Base-by-base conservation (phyloP, 306 rosid species). In the Hylodesmum podocarpum region DNA sequence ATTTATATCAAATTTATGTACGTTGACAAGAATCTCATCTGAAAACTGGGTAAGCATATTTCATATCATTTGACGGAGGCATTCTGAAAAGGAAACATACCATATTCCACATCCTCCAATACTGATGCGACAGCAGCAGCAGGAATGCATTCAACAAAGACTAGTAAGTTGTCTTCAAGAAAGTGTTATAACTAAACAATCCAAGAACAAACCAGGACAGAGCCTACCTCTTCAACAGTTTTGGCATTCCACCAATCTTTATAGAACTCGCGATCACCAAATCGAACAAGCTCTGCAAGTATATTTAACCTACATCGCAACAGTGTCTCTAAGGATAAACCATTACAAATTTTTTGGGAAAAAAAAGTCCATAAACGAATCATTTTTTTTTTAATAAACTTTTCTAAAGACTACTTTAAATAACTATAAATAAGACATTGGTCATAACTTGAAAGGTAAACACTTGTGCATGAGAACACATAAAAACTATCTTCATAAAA, bases 201-300 rank as follows among this genome's bases (percentile, higher is more conserved):
- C 64, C 31, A 75, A 57, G 66, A 74, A 63, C n/a, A 72, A 46
- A 70, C 67, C 68, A 66, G 54, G 49, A 41, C 71, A 69, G 57
- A 72, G 62, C 28, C 61, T 78, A 95, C 99, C 99, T 92, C 99
- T 70, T 95, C 99, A 76, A 95, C 96, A 25, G 97, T 95, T 84
- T 86, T 82, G 70, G 97, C 99, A 87, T 95, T 95, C 99, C 99
- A 95, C 99, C 99, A 95, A 80, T 92, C 99, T 79, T 92, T 92
- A 82, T 95, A 95, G 78, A 95, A 95, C 83, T 91, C 97, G 8
- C 99, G 93, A 81, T 95, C 99, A 22, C 99, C 99, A 87, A 95
- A 95, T 11, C 88, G 84, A 66, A 95, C 86, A 81, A 95, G 85
- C 84, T 95, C 99, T 16, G 99, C 99, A 41, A 95, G 92, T 84